phyloP scores from a whole-genome alignment of 257 asterid genomes.

The Pogostemon cablin region DNA sequence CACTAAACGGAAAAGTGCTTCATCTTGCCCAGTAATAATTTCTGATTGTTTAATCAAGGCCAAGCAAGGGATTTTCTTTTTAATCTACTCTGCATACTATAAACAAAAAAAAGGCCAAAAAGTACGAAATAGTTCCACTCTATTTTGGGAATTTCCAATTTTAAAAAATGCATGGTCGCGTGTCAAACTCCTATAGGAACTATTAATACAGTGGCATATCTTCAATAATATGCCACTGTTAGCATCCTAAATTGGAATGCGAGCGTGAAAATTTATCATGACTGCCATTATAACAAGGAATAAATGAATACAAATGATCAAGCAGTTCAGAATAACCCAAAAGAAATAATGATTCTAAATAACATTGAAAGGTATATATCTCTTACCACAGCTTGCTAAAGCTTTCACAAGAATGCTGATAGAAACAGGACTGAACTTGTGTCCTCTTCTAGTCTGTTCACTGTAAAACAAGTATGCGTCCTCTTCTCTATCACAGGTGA shows the following conservation, averaged over 20 bases:
- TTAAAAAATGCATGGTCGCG: no score
- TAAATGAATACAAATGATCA: background rate
- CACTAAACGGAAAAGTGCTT: background rate
- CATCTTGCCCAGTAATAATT: background rate
- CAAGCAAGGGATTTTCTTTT: background rate
- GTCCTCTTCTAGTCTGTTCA: slow-evolving; percentile 63
- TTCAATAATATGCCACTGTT: slow-evolving; percentile 11
- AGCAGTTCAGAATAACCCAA: slow-evolving; percentile 20
- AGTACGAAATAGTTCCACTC: background rate
- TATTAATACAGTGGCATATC: background rate
- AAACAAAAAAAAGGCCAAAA: background rate
- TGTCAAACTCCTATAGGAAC: no score
- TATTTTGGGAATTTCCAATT: background rate
- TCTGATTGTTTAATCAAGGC: background rate
- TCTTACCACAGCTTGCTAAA: slow-evolving; percentile 67
- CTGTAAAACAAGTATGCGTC: slow-evolving; percentile 73
- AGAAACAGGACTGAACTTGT: slow-evolving; percentile 72
- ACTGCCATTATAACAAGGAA: slow-evolving; percentile 5
- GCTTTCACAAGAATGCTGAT: slow-evolving; percentile 90
- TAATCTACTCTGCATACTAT: background rate
- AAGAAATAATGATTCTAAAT: slow-evolving; percentile 15
- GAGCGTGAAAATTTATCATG: background rate
- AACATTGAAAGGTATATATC: slow-evolving; percentile 16
- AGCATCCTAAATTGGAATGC: slow-evolving; percentile 20
- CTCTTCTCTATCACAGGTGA: slow-evolving; percentile 57